Conservation (phyloP, 2,329 filamentous ascomycete genomes). For the Fusarium sp. region DNA sequence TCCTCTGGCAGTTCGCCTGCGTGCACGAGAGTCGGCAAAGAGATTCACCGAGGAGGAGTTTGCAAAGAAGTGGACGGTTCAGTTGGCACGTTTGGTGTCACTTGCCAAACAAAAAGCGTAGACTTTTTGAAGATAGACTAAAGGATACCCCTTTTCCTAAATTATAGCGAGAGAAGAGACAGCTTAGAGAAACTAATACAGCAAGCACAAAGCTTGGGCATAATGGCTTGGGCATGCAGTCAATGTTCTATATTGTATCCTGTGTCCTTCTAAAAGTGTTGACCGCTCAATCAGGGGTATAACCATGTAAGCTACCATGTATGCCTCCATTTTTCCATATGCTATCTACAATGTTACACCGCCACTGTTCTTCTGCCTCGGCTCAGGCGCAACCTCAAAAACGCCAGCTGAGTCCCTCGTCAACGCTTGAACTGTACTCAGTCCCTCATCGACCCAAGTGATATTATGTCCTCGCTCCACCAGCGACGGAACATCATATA, state of each 20-base stretch:
- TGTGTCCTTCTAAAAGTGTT: too few relatives aligned
- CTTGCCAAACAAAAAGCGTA: conserved; percentile 44
- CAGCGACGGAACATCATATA: conserved; percentile 72
- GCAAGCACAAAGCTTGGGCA: background rate
- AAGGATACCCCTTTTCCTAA: conserved; percentile 49
- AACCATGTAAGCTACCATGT: background rate
- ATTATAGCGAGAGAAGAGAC: conserved; percentile 13
- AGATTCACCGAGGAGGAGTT: conserved; percentile 92
- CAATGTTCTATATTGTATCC: background rate
- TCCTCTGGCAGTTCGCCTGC: conserved; percentile 75
- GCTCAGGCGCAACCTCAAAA: conserved; percentile 83
- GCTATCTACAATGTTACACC: conserved; percentile 60
- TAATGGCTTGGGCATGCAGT: too few relatives aligned
- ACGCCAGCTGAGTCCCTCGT: conserved; percentile 67
- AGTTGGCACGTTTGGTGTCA: conserved; percentile 77
- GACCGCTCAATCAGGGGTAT: background rate
- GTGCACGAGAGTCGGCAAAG: conserved; percentile 80
- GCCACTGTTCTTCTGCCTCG: conserved; percentile 75
- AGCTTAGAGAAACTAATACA: conserved; percentile 26
- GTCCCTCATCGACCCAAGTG: conserved; percentile 69
- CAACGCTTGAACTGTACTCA: conserved; percentile 73
- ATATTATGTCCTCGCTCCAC: conserved; percentile 74
- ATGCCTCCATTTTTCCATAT: background rate
- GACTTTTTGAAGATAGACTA: conserved; percentile 43
- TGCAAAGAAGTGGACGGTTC: conserved; percentile 76